Evolutionary conservation across 1,284 basidiomycete genomes (phyloP), one percentile per base, ranked within the genome.

Genomic region (Heterobasidion irregulare): DNA sequence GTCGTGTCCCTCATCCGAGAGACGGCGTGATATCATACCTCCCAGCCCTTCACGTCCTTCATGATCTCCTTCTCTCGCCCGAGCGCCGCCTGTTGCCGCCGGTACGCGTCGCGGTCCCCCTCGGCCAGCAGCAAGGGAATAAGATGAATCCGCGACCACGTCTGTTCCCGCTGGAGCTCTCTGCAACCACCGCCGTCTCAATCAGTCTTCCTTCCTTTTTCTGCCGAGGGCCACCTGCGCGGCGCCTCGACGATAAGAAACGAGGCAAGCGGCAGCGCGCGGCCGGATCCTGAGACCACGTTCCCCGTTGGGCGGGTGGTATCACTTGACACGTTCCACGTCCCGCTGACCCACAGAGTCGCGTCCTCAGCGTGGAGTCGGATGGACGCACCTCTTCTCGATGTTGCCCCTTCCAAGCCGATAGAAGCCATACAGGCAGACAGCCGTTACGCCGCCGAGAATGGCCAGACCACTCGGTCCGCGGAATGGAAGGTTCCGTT

Each of bases 61-160:
- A 99, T 99, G 66, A 98, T 93, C 75, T 86, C 88, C 73, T 80
- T 82, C 73, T 99, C 96, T 54, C 94, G 75, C 52, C 75, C 86
- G 56, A 89, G 52, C 50, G 86, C 84, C n/a, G 93, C 94, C 65
- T 87, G 79, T 65, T 86, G 75, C 53, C 94, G 82, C 62, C 94
- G 81, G 77, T 91, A 95, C 52, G 81, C 78, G 70, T 96, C 94
- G 57, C 96, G 86, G 75, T 99, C 95, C 13, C 88, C 86, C 71
- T 99, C 95, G 50, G 95, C 95, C 61, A 95, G 80, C 49, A 97
- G 79, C 58, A 98, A 70, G 15, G 96, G 96, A 46, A 96, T 89
- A 49, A 98, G 81, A 75, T 99, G 85, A 67, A 99, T 96, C 61
- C 96, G 83, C 59, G 94, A 93, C 96, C 96, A 98, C 47, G 86